Evolutionary conservation across 192 early-diverging fungal species (phyloP).

Genomic region (Entrophospora sp.): DNA sequence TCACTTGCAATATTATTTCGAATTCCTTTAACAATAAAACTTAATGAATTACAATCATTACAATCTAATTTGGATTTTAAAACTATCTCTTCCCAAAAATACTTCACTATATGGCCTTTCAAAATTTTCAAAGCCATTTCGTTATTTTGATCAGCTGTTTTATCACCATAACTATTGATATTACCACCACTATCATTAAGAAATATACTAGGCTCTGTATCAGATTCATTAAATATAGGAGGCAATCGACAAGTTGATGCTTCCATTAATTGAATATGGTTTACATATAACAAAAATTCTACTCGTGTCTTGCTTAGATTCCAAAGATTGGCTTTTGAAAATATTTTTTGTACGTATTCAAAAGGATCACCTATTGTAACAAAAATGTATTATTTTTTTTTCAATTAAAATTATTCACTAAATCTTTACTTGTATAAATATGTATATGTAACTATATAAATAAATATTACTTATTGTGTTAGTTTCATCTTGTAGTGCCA

Average conservation of each 20-base stretch:
- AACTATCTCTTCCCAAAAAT: constrained; percentile 16
- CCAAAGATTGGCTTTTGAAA: constrained; percentile 8
- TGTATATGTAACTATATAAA: background rate
- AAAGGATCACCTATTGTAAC: too few relatives aligned
- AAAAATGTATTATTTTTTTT: too few relatives aligned
- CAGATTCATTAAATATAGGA: background rate
- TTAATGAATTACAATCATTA: background rate
- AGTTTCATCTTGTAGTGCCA: background rate
- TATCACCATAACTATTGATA: background rate
- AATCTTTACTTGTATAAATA: background rate
- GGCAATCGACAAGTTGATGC: too few relatives aligned
- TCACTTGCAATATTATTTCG: constrained; percentile 4
- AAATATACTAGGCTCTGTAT: background rate
- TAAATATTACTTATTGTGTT: background rate
- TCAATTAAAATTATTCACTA: too few relatives aligned
- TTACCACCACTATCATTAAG: too few relatives aligned
- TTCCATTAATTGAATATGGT: background rate
- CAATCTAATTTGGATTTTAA: background rate
- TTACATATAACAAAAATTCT: constrained; percentile 8
- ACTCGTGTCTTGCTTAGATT: constrained; percentile 6
- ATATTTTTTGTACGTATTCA: constrained; percentile 1
- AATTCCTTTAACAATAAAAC: background rate
- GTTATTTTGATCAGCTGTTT: background rate
- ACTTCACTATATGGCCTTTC: background rate
- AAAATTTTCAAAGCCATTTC: background rate